These are phyloP conservation scores for Seminavis robusta DNA, from an alignment of 108 stramenopile genomes.

Conservation along the genomic window DNA sequence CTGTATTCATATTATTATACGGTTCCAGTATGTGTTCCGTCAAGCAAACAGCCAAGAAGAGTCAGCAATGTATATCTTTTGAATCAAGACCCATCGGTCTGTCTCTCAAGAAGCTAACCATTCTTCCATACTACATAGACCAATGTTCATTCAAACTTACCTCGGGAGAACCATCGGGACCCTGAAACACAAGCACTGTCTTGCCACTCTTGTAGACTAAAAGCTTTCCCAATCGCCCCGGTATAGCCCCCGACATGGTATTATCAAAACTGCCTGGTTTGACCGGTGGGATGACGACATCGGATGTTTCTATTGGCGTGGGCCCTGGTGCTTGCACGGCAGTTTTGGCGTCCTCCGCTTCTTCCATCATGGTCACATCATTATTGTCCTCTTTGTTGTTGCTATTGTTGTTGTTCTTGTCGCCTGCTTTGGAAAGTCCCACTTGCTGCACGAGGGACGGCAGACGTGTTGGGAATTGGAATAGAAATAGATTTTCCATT, in stretches of 20 bases:
- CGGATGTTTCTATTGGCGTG: slow-evolving; percentile 10
- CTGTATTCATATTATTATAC: too few relatives aligned
- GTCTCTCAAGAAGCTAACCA: neutral
- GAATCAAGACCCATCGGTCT: too few relatives aligned
- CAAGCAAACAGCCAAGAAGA: too few relatives aligned
- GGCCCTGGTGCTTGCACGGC: neutral
- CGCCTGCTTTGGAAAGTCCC: neutral
- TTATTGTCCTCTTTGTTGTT: neutral
- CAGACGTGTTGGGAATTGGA: slow-evolving; percentile 58
- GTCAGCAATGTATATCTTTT: too few relatives aligned
- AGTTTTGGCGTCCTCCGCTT: neutral
- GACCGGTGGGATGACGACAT: slow-evolving; percentile 35
- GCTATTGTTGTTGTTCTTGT: neutral
- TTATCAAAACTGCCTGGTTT: slow-evolving; percentile 52
- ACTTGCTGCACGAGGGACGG: slow-evolving; percentile 27
- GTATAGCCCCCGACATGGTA: slow-evolving; percentile 38
- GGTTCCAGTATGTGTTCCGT: too few relatives aligned
- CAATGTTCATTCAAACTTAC: slow-evolving; percentile 22
- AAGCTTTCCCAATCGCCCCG: slow-evolving; percentile 75
- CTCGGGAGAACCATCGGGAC: slow-evolving; percentile 47
- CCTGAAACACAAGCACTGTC: slow-evolving; percentile 68
- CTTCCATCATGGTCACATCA: neutral
- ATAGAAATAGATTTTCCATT: slow-evolving; percentile 24
- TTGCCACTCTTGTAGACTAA: slow-evolving; percentile 78
- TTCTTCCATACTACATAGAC: neutral